Evolutionary conservation across 495 filamentous ascomycete genomes (phyloP), one percentile per base, ranked within the genome.

Genomic region (Neohortaea acidophila): DNA sequence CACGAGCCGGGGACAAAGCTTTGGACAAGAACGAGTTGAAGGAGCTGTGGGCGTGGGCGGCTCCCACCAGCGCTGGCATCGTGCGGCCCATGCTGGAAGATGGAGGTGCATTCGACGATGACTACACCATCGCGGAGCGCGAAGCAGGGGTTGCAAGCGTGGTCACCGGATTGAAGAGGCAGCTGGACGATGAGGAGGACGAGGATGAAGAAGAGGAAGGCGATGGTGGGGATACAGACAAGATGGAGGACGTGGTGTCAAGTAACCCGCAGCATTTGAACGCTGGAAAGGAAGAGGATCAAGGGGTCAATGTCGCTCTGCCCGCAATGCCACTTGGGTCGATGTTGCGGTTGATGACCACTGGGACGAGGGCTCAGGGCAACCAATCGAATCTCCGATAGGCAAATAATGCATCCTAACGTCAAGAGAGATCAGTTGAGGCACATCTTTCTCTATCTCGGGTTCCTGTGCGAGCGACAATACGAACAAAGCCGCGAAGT

Each of bases 51-150:
- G 27, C 41, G 8, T 53, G 39, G 47, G 56, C 49, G 5, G 49
- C 40, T 1, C 36, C 67, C 9, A 64, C 62, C 33, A 68, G 65
- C 38, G 71, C 70, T 33, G 40, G 33, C 15, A 47, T 48, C 21
- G 44, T 39, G n/a, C 22, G 43, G 24, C 27, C 36, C 3, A 40
- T 39, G 33, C 33, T 41, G 28, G 34, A 39, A 15, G 34, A 36
- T 18, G 51, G 59, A 51, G 60, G 69, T 38, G 64, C 66, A 13
- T 51, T 65, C 37, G 43, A 56, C 41, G 47, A 66, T 45, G 67
- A 72, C 25, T 85, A 69, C 51, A 85, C 79, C 13, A 62, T 70
- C 5, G 79, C 75, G 49, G 81, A 87, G 62, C 61, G 66, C 33
- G 69, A 73, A 41, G 52, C 46, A 27, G 81, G 80, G 1, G 53